A percentile compares a stretch with the other conserved stretches of the same genome.
These are phyloP conservation scores for Eimeria tenella DNA, from an alignment of 169 alveolate species.

Conservation along the genomic window DNA sequence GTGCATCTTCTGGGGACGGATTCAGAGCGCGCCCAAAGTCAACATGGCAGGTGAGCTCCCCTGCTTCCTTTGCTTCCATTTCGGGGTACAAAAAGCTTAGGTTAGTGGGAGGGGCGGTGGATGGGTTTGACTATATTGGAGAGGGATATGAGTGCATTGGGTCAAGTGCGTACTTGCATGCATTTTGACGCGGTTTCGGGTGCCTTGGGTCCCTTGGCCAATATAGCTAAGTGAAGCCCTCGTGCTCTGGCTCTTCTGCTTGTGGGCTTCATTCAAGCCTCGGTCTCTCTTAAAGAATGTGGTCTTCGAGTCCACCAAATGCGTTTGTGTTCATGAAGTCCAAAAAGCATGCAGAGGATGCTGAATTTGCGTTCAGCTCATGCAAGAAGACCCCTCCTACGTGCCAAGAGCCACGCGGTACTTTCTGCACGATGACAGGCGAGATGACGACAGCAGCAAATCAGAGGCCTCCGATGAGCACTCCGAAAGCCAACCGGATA, in stretches of 20 bases:
- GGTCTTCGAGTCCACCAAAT: too few relatives aligned
- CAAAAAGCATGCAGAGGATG: background rate
- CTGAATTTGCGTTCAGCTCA: conserved; percentile 47
- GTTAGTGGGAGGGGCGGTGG: background rate
- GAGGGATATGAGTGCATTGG: too few relatives aligned
- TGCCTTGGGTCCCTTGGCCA: too few relatives aligned
- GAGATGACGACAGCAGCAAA: conserved; percentile 15
- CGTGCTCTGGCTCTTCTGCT: background rate
- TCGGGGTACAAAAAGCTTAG: background rate
- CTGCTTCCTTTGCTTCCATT: background rate
- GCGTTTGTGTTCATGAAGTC: too few relatives aligned
- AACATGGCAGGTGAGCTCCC: conserved; percentile 43
- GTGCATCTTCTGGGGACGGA: background rate
- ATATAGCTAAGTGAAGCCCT: background rate
- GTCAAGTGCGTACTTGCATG: too few relatives aligned
- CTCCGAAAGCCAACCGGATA: conserved; percentile 10
- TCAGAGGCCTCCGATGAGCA: background rate
- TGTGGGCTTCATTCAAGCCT: background rate
- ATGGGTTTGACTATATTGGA: background rate
- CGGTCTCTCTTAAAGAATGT: background rate
- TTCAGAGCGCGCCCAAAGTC: background rate
- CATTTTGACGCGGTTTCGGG: too few relatives aligned
- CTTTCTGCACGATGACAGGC: conserved; percentile 76
- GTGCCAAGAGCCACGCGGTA: conserved; percentile 72
- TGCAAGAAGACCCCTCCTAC: conserved; percentile 74